Evolutionary conservation across 2,329 filamentous ascomycete species (phyloP).

Genomic region (Trichoderma atroviride): DNA sequence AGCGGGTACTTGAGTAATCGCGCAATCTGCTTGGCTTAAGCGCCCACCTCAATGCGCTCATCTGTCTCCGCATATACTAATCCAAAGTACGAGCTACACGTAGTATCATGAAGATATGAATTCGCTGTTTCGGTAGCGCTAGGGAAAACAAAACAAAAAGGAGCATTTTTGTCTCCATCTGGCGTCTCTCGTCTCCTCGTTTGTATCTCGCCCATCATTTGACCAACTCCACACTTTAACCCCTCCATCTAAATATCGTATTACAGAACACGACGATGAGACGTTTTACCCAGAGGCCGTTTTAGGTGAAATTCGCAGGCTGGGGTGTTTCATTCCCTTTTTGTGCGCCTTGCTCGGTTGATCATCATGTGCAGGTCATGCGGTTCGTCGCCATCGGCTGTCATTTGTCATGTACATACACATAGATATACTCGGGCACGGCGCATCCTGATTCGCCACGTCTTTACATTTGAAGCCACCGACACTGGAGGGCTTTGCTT

Average conservation of each 20-base stretch:
- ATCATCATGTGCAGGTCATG: constrained; percentile 21
- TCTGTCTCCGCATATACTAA: neutral
- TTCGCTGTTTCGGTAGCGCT: no score
- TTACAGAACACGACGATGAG: neutral
- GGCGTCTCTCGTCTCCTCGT: neutral
- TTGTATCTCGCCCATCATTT: constrained; percentile 21
- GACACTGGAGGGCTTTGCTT: constrained; percentile 13
- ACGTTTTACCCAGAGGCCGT: neutral
- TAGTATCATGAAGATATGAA: neutral
- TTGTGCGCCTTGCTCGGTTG: constrained; percentile 12
- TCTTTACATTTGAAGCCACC: neutral
- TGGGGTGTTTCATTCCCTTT: neutral
- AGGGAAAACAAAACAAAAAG: neutral
- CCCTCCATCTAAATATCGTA: constrained; percentile 15
- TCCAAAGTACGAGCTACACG: neutral
- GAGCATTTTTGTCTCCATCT: neutral
- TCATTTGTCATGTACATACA: constrained; percentile 1
- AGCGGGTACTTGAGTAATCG: constrained; percentile 18
- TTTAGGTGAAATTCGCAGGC: neutral
- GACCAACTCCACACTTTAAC: constrained; percentile 6
- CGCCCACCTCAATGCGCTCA: constrained; percentile 3
- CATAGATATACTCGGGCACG: neutral
- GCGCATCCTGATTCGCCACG: constrained; percentile 11
- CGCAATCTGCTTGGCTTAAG: constrained; percentile 9
- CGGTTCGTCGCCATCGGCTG: constrained; percentile 6